phyloP scores from a whole-genome alignment of 2,329 filamentous ascomycete species.

The Aquanectria penicillioides region DNA sequence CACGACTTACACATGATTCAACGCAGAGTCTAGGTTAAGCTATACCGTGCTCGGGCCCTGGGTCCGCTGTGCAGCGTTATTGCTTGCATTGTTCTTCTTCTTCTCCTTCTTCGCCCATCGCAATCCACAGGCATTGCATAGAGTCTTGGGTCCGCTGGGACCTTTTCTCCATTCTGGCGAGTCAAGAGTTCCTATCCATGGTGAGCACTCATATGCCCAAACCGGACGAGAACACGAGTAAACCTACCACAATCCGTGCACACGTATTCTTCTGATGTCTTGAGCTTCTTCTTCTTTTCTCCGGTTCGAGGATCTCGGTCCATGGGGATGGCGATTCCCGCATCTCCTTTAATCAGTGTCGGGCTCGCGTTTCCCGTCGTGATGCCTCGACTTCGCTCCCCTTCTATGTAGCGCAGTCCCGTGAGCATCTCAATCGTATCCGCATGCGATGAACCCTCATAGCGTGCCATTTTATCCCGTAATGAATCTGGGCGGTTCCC shows the following conservation, averaged over 20 bases:
- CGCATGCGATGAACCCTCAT: slow-evolving; percentile 79
- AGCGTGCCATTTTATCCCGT: slow-evolving; percentile 85
- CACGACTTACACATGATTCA: no score
- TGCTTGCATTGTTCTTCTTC: slow-evolving; percentile 58
- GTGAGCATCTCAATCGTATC: slow-evolving; percentile 95
- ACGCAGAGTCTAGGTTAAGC: no score
- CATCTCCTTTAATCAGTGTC: slow-evolving; percentile 84
- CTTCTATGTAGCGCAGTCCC: slow-evolving; percentile 85
- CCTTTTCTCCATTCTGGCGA: slow-evolving; percentile 97
- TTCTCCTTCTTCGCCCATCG: slow-evolving; percentile 85
- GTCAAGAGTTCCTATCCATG: slow-evolving; percentile 75
- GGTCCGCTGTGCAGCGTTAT: slow-evolving; percentile 29
- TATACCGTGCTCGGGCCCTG: no score
- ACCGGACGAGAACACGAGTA: background rate
- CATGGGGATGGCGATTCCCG: slow-evolving; percentile 83
- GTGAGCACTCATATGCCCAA: slow-evolving; percentile 25
- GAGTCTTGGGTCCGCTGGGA: slow-evolving; percentile 89
- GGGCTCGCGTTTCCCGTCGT: slow-evolving; percentile 87
- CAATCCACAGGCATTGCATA: slow-evolving; percentile 93
- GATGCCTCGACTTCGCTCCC: slow-evolving; percentile 87
- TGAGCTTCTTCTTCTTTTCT: slow-evolving; percentile 90
- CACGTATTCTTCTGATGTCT: slow-evolving; percentile 87
- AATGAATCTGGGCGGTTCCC: slow-evolving; percentile 78
- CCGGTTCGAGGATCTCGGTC: slow-evolving; percentile 78
- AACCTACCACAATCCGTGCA: slow-evolving; percentile 88